A percentile compares a stretch with the other conserved stretches of the same genome.
phyloP scores from a whole-genome alignment of 768 basidiomycete genomes.

The Rhizopogon vesiculosus region DNA sequence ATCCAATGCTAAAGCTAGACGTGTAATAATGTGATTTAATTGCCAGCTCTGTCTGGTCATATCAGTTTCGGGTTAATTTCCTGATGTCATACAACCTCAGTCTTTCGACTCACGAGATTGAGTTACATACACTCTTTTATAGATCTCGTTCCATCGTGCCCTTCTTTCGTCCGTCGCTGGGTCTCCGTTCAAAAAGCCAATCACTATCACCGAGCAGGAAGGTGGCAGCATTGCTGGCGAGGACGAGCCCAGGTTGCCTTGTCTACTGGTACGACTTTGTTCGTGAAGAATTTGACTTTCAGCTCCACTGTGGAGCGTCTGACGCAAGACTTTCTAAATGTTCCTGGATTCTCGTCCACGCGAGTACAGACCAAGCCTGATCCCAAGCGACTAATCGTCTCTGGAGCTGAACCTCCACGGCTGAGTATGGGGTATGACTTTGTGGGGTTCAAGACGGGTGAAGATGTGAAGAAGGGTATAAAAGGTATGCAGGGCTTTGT shows the following conservation, averaged over 20 bases:
- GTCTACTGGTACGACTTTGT: conserved; percentile 67
- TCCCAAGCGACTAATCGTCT: conserved; percentile 53
- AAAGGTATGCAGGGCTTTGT: conserved; percentile 76
- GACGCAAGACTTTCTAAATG: conserved; percentile 58
- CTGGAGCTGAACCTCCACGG: conserved; percentile 35
- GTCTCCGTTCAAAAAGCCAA: too few species aligned
- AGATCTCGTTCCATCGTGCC: too few species aligned
- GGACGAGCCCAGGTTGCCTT: conserved; percentile 39
- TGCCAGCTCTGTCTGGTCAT: too few species aligned
- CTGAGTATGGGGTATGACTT: conserved; percentile 98
- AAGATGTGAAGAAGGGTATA: conserved; percentile 69
- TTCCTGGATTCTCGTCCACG: conserved; percentile 82
- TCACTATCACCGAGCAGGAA: conserved; percentile 43
- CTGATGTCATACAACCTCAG: too few species aligned
- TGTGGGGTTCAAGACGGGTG: conserved; percentile 77
- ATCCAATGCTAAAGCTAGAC: too few species aligned
- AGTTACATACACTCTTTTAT: too few species aligned
- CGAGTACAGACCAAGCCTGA: conserved; percentile 90
- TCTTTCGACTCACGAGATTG: too few species aligned
- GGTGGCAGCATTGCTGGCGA: conserved; percentile 28
- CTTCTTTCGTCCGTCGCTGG: too few species aligned
- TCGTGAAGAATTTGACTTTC: conserved; percentile 95
- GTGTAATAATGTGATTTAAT: too few species aligned
- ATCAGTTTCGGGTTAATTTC: too few species aligned
- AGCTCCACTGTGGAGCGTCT: conserved; percentile 78